These are phyloP conservation scores for Calonectria fujianensis DNA, from an alignment of 2,329 filamentous ascomycete species.

Conservation along the genomic window DNA sequence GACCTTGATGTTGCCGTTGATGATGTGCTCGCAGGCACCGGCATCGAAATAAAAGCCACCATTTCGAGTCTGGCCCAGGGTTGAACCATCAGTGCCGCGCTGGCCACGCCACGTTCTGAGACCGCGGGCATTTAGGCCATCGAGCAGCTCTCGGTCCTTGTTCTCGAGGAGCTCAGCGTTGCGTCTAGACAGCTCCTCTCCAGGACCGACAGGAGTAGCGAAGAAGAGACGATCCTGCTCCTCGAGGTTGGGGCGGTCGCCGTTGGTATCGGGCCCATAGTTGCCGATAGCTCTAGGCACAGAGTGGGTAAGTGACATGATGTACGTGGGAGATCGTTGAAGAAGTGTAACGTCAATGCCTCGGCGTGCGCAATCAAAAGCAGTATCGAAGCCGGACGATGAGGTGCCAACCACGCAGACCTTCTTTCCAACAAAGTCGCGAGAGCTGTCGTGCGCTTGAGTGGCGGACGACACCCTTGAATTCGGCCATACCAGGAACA, in stretches of 20 bases:
- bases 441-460: neutral
- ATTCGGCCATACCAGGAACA: neutral
- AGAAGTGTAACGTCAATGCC: conserved; percentile 8
- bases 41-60: conserved; percentile 10
- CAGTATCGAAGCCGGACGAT: neutral
- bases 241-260: neutral
- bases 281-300: neutral
- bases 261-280: neutral
- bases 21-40: conserved; percentile 9
- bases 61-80: conserved; percentile 4
- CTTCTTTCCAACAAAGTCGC: conserved; percentile 9
- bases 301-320: conserved; percentile 8
- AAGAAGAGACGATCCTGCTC: conserved; percentile 12
- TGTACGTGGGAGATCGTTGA: neutral
- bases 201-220: neutral
- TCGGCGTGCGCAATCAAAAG: neutral
- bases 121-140: neutral
- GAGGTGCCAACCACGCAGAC: conserved; percentile 3
- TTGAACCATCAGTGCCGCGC: neutral
- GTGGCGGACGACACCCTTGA: conserved; percentile 4
- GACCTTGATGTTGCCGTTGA: conserved; percentile 11
- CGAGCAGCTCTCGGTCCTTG: neutral
- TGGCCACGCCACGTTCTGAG: conserved; percentile 6
- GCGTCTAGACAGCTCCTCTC: neutral
- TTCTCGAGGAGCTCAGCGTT: neutral